Conservation (phyloP, 805 yeast genomes). For the Lipomyces chichibuensis region DNA sequence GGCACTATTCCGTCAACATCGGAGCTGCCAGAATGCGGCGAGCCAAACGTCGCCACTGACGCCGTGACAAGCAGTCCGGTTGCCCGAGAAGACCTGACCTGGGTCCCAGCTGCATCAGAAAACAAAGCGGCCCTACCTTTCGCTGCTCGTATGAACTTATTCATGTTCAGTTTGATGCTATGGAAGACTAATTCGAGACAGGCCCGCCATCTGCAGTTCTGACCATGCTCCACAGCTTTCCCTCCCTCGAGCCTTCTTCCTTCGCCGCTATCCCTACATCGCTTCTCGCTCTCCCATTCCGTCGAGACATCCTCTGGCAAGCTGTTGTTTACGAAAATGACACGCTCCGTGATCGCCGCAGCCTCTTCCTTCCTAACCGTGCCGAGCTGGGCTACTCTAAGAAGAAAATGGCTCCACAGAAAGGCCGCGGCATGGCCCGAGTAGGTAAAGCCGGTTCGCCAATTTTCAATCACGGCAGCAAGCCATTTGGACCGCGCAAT, state of each 20-base stretch:
- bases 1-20: background rate
- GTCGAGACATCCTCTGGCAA: conserved; percentile 92
- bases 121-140: background rate
- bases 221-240: conserved; percentile 62
- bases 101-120: background rate
- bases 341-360: conserved; percentile 41
- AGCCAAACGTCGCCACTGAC: background rate
- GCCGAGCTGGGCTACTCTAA: conserved; percentile 84
- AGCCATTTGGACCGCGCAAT: conserved; percentile 86
- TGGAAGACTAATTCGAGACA: background rate
- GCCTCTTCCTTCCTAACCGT: conserved; percentile 78
- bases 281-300: conserved; percentile 72
- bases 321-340: conserved; percentile 94
- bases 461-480: conserved; percentile 82
- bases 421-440: conserved; percentile 94
- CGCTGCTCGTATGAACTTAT: conserved; percentile 7
- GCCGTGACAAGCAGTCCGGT: background rate
- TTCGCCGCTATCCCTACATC: conserved; percentile 74
- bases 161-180: background rate
- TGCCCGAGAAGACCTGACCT: background rate
- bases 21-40: background rate
- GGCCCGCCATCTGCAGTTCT: conserved; percentile 26
- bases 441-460: conserved; percentile 96
- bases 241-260: conserved; percentile 82
- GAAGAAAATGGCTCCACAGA: conserved; percentile 81